Base-by-base conservation (phyloP, 371 early-diverging fungal species). In the Mucor velutinosus region DNA sequence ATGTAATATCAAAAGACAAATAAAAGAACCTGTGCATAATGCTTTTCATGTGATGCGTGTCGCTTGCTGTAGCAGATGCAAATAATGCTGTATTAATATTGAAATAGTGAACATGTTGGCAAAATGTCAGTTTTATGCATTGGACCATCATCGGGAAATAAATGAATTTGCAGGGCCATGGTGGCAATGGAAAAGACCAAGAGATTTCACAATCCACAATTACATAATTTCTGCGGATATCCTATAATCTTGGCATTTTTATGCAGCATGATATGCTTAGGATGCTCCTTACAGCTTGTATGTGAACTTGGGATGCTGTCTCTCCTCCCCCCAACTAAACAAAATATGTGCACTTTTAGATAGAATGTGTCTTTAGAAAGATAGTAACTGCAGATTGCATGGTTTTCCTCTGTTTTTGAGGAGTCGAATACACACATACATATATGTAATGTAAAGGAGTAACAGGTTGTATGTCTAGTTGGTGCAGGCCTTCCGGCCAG, bases 171-270 rank as follows among this genome's bases (percentile, higher is more conserved):
- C 21, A 7, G 32, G 32, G 33, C 53, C 19, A 23, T 32, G 27
- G 51, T 32, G 53, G 33, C 49, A 35, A 51, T 15, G 35, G 35
- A 51, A 53, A 27, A 1, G 27, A 47, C 53, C 27, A 53, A 57
- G 57, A 45, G n/a, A n/a, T 45, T 7, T 7, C 19, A 7, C 7
- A 45, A 45, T 45, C 19, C 45, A 45, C 19, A 45, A 45, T 43
- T 47, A 47, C 43, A 57, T 57, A 32, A 29, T 49, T 32, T 49
- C 39, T 60, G 29, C 33, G 33, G 10, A 3, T 6, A 14, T 35
- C 49, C 37, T 51, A 23, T 33, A 32, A 33, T 64, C 56, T 57
- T 64, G 64, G 60, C 60, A 60, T 43, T 39, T 14, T 60, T 41
- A 60, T 60, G 43, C 58, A 58, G 15, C 19, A 45, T 45, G 45